Base-by-base conservation (phyloP, 176 grass and related monocot species). In the Carex scoparia region DNA sequence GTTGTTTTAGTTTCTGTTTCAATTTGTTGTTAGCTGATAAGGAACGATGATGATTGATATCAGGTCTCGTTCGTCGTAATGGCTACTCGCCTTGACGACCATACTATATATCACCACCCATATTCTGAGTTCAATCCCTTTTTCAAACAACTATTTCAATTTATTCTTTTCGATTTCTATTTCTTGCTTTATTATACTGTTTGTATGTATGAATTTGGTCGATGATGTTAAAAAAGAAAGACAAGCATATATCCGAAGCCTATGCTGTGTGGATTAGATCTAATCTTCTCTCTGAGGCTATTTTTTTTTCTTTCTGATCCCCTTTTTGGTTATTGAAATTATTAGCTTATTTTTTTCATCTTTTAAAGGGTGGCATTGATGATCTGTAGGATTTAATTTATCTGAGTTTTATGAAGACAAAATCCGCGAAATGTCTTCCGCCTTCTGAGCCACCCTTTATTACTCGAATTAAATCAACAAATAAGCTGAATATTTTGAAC, bases 31-130 rank as follows among this genome's bases (percentile, higher is more conserved):
- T 18, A 28, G 23, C n/a, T 82, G 35, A 13, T 62, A 65, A 4
- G 10, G 56, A 33, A 63, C 54, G 65, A 82, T 87, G 86, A 87
- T 46, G 86, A 87, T 33, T 75, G 7, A 71, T 59, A 65, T 77
- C 48, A 87, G 84, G 84, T 86, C 84, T 86, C 84, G 84, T 86
- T 86, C 84, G 84, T 80, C 84, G 84, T 86, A 86, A 86, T 55
- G 84, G 74, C 84, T 38, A 80, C 40, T 44, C 23, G 84, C 84
- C 84, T 86, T 86, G 84, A 76, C 84, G 84, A 86, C 70, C 58
- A 80, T 15, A 31, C 83, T 85, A 69, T 85, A 84, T 84, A 85
- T 85, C 83, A 85, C 83, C 83, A 85, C 69, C 84, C 69, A 85
- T 85, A 77, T 64, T 77, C 84, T 76, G 84, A 85, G 84, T 85